A percentile compares a stretch with the other conserved stretches of the same genome.
phyloP scores from a whole-genome alignment of 345 rosid genomes.

The Boechera retrofracta region DNA sequence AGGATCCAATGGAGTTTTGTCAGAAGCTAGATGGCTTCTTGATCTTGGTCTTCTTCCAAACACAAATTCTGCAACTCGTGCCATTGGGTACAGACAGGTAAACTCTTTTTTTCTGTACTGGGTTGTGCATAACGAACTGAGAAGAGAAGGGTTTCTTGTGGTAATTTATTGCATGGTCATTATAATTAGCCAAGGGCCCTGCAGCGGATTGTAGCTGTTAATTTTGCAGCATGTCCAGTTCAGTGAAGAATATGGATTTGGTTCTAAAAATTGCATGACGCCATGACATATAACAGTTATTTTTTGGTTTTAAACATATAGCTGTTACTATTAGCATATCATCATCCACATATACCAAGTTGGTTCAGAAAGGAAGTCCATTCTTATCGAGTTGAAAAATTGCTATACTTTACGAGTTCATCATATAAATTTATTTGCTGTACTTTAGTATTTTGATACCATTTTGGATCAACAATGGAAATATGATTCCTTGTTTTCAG shows the following conservation, averaged over 20 bases:
- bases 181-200: constrained; percentile 13
- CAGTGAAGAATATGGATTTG: constrained; percentile 16
- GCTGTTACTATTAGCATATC: background rate
- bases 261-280: background rate
- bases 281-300: constrained; percentile 16
- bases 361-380: constrained; percentile 10
- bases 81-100: constrained; percentile 95
- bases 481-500: constrained; percentile 48
- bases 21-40: constrained; percentile 91
- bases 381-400: constrained; percentile 12
- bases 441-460: background rate
- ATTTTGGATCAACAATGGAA: constrained; percentile 7
- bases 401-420: background rate
- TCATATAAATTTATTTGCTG: background rate
- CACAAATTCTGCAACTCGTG: constrained; percentile 86
- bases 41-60: constrained; percentile 82
- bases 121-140: background rate
- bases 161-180: background rate
- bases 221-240: constrained; percentile 10
- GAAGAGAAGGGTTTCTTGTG: constrained; percentile 1
- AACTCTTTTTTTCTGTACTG: constrained; percentile 20
- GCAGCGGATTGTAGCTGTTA: constrained; percentile 8
- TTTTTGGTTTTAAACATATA: background rate
- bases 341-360: constrained; percentile 3
- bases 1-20: constrained; percentile 69